Evolutionary conservation across 345 rosid genomes (phyloP).

Genomic region (Schrenkiella parvula): DNA sequence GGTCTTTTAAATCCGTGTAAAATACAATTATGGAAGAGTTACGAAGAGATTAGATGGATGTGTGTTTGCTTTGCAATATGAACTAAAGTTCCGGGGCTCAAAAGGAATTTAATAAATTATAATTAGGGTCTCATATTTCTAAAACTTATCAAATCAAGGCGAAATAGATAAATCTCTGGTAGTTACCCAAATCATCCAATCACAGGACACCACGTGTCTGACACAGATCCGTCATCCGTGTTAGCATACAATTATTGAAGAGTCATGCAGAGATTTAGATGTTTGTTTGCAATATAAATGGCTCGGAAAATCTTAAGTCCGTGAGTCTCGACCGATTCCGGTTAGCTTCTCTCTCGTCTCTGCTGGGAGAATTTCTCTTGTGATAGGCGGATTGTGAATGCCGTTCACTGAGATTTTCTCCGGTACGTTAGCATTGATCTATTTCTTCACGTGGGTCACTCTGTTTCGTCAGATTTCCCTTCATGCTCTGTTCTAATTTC

Average conservation of each 20-base stretch:
- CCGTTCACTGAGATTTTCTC: slow-evolving; percentile 22
- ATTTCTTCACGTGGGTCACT: neutral
- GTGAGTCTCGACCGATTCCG: neutral
- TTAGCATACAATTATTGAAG: neutral
- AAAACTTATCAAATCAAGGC: neutral
- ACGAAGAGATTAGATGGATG: neutral
- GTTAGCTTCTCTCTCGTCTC: neutral
- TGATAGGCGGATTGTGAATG: slow-evolving; percentile 26
- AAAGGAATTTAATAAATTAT: too few relatives aligned
- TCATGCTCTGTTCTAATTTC: neutral
- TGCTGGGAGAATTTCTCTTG: neutral
- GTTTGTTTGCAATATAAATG: neutral
- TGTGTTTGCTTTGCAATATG: too few relatives aligned
- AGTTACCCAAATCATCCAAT: neutral
- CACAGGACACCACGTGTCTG: neutral
- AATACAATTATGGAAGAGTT: neutral
- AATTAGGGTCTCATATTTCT: neutral
- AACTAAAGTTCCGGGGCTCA: too few relatives aligned
- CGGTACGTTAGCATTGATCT: slow-evolving; percentile 23
- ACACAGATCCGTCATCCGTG: neutral
- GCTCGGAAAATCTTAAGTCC: neutral
- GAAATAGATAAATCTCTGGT: neutral
- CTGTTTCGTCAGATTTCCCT: slow-evolving; percentile 9
- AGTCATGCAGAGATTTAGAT: slow-evolving; percentile 10
- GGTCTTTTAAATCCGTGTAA: neutral